Percentiles rank a stretch among this genome's conserved stretches.
Evolutionary conservation across 208 protist genomes (phyloP).

Genomic region (Leishmania aethiopica): DNA sequence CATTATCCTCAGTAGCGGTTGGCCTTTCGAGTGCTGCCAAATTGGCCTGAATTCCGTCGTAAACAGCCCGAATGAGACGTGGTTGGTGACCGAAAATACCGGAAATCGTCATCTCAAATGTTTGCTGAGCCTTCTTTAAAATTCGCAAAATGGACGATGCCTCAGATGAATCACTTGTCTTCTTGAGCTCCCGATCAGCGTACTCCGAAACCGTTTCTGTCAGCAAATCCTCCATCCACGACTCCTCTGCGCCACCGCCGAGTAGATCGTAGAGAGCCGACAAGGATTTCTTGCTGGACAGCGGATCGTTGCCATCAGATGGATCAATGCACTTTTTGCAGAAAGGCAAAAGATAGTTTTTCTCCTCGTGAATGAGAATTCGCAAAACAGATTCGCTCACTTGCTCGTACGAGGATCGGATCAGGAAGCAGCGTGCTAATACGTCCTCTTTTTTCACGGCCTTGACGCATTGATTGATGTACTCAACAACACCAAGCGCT

Average conservation of each 20-base stretch:
- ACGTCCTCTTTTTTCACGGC: conserved; percentile 53
- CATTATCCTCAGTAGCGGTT: conserved; percentile 14
- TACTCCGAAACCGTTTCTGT: conserved; percentile 27
- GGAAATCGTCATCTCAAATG: conserved; percentile 23
- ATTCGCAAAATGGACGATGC: conserved; percentile 17
- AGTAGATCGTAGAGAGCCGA: conserved; percentile 35
- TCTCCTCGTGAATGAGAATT: conserved; percentile 53
- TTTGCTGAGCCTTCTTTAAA: conserved; percentile 25
- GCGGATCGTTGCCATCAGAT: conserved; percentile 24
- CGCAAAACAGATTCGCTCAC: conserved; percentile 47
- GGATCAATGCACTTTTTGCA: conserved; percentile 41
- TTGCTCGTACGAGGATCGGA: conserved; percentile 48
- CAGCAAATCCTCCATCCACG: conserved; percentile 45
- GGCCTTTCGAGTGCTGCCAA: conserved; percentile 15
- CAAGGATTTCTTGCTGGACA: conserved; percentile 19
- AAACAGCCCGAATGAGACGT: conserved; percentile 23
- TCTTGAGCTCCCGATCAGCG: conserved; percentile 18
- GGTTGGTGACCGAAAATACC: conserved; percentile 18
- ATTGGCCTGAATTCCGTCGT: conserved; percentile 26
- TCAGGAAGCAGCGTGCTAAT: conserved; percentile 54
- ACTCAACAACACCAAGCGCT: conserved; percentile 36
- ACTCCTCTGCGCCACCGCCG: conserved; percentile 23
- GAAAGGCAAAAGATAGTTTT: conserved; percentile 39
- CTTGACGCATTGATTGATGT: conserved; percentile 41
- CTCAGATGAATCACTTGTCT: conserved; percentile 8